A percentile compares a stretch with the other conserved stretches of the same genome.
phyloP scores from a whole-genome alignment of 352 stramenopile species.

The Phytophthora ohioensis region DNA sequence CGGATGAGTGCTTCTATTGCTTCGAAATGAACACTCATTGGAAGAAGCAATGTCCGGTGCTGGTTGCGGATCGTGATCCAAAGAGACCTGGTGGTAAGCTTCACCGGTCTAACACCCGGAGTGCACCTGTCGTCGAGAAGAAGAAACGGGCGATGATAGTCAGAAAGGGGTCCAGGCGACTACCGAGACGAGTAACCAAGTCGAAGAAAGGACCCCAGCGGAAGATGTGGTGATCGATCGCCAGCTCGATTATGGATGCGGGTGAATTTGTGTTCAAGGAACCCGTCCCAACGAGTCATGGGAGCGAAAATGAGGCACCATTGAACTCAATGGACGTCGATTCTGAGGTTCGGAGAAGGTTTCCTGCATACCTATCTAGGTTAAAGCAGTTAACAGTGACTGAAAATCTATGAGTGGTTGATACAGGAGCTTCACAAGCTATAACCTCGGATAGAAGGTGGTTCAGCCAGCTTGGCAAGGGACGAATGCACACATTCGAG shows the following conservation, averaged over 20 bases:
- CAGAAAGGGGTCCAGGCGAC: neutral
- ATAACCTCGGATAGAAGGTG: constrained; percentile 21
- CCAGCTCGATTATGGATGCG: neutral
- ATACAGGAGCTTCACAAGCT: constrained; percentile 21
- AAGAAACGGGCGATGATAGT: neutral
- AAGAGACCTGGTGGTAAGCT: neutral
- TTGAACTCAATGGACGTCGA: neutral
- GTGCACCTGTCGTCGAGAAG: neutral
- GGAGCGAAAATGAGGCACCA: neutral
- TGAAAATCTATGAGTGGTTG: constrained; percentile 19
- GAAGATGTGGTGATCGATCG: neutral
- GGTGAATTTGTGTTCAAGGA: neutral
- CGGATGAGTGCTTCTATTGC: constrained; percentile 6
- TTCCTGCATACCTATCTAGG: neutral
- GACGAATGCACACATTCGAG: neutral
- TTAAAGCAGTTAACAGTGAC: constrained; percentile 17
- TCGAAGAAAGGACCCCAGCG: neutral
- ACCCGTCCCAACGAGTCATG: neutral
- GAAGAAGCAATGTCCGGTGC: constrained; percentile 11
- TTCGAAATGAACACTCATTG: constrained; percentile 4
- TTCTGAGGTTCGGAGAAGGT: neutral
- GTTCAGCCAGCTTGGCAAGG: constrained; percentile 14
- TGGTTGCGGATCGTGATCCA: neutral
- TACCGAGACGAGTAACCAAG: neutral
- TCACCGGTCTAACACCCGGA: neutral